Evolutionary conservation across 805 yeast species (phyloP).

Genomic region (Saccharomyces kudriavzevii): DNA sequence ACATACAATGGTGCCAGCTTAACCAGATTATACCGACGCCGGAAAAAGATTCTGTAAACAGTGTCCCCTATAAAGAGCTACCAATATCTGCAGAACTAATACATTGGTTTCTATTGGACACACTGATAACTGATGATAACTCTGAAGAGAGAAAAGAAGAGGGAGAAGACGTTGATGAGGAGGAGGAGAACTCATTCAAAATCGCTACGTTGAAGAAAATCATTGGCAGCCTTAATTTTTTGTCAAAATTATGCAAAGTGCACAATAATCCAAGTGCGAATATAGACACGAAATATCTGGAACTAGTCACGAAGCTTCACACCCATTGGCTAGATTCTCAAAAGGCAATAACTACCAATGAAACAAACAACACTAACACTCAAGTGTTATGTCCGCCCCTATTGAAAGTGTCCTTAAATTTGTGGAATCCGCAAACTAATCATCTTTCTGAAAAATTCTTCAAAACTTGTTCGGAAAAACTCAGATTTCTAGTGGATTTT

Average conservation of each 20-base stretch:
- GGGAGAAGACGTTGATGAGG: not conserved
- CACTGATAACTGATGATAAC: conserved; percentile 6
- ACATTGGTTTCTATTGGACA: conserved; percentile 24
- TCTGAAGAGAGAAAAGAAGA: not conserved
- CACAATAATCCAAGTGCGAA: conserved; percentile 11
- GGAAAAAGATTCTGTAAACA: conserved; percentile 1
- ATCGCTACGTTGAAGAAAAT: conserved; percentile 17
- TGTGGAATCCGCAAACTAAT: conserved; percentile 25
- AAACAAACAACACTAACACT: not conserved
- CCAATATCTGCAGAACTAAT: conserved; percentile 20
- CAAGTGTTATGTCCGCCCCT: conserved; percentile 4
- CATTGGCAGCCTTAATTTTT: conserved; percentile 19
- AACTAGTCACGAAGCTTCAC: conserved; percentile 15
- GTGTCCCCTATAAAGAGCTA: conserved; percentile 12
- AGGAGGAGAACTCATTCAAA: conserved; percentile 7
- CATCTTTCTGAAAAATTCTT: conserved; percentile 21
- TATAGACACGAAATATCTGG: conserved; percentile 20
- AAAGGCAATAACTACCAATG: not conserved
- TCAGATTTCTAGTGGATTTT: conserved; percentile 26
- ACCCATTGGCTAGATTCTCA: conserved; percentile 5
- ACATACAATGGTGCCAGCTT: conserved; percentile 22
- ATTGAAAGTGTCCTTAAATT: conserved; percentile 21
- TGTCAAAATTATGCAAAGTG: conserved; percentile 15
- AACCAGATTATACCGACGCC: conserved; percentile 6
- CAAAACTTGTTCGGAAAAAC: conserved; percentile 22